These are phyloP conservation scores for Auriscalpium vulgare DNA, from an alignment of 768 basidiomycete species.

Conservation along the genomic window DNA sequence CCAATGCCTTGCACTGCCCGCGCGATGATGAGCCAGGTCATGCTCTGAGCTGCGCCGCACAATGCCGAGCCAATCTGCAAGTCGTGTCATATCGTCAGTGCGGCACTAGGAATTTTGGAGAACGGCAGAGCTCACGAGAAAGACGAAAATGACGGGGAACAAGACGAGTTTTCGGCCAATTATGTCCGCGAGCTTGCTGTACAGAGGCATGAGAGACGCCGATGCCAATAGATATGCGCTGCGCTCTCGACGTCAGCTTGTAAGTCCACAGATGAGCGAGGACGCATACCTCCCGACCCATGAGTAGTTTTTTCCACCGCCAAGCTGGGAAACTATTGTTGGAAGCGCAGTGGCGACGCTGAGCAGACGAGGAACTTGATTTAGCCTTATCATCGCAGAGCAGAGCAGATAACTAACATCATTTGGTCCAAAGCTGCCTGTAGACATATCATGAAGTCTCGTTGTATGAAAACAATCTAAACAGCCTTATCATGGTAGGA, in stretches of 20 bases:
- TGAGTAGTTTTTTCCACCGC: constrained; percentile 55
- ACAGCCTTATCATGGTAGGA: not conserved
- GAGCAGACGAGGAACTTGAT: constrained; percentile 39
- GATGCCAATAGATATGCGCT: constrained; percentile 24
- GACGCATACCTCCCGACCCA: constrained; percentile 61
- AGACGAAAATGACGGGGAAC: constrained; percentile 28
- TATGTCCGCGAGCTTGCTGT: constrained; percentile 25
- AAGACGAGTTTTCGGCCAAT: constrained; percentile 31
- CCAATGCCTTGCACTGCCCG: constrained; percentile 39
- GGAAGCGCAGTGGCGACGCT: constrained; percentile 66
- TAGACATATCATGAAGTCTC: not conserved
- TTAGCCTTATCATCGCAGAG: not conserved
- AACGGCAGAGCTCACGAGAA: constrained; percentile 21
- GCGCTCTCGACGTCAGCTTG: not conserved
- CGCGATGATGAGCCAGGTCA: constrained; percentile 33
- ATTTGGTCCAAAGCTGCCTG: constrained; percentile 50
- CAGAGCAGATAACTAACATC: constrained; percentile 25
- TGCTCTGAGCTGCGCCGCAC: constrained; percentile 35
- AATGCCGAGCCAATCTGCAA: constrained; percentile 28
- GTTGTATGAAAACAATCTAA: too few species aligned
- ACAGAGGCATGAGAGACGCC: constrained; percentile 20
- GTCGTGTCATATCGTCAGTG: not conserved
- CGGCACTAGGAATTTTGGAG: too few species aligned
- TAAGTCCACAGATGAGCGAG: not conserved
- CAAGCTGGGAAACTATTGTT: constrained; percentile 56